These are phyloP conservation scores for Xylariales sp. DNA, from an alignment of 2,329 filamentous ascomycete species.

Conservation along the genomic window DNA sequence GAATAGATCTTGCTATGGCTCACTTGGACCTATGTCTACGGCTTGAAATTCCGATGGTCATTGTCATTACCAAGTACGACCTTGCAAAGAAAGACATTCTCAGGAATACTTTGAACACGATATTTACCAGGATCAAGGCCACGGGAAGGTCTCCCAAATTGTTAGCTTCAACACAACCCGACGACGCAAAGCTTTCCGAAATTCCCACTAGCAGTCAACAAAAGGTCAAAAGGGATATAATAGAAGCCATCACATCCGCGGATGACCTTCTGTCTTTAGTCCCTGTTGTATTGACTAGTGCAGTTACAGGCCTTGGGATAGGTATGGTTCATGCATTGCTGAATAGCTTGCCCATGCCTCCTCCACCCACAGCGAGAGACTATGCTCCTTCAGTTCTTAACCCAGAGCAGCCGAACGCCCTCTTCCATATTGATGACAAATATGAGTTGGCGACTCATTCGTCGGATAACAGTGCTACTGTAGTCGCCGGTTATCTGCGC, in stretches of 20 bases:
- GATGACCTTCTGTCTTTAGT: slow-evolving; percentile 50
- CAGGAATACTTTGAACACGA: slow-evolving; percentile 63
- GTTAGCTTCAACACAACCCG: slow-evolving; percentile 52
- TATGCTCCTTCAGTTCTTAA: slow-evolving; percentile 51
- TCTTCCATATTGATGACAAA: slow-evolving; percentile 90
- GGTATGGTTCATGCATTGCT: slow-evolving; percentile 78
- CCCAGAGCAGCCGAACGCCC: slow-evolving; percentile 53
- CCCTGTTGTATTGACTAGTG: slow-evolving; percentile 83
- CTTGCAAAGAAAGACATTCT: slow-evolving; percentile 70
- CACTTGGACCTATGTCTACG: slow-evolving; percentile 84
- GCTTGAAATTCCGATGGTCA: slow-evolving; percentile 68
- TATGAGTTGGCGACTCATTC: slow-evolving; percentile 55
- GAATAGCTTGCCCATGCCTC: slow-evolving; percentile 66
- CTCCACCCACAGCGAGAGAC: slow-evolving; percentile 46
- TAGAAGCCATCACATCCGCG: slow-evolving; percentile 44
- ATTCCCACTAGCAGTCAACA: slow-evolving; percentile 52
- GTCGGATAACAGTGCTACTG: slow-evolving; percentile 34
- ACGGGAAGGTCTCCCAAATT: slow-evolving; percentile 71
- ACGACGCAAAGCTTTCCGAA: slow-evolving; percentile 46
- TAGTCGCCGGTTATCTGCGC: slow-evolving; percentile 81
- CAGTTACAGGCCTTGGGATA: slow-evolving; percentile 79
- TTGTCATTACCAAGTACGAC: slow-evolving; percentile 90
- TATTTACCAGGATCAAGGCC: slow-evolving; percentile 74
- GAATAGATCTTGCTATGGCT: slow-evolving; percentile 69
- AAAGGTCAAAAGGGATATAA: slow-evolving; percentile 50